Evolutionary conservation across 805 yeast species (phyloP).

Genomic region (Metschnikowia anglica): DNA sequence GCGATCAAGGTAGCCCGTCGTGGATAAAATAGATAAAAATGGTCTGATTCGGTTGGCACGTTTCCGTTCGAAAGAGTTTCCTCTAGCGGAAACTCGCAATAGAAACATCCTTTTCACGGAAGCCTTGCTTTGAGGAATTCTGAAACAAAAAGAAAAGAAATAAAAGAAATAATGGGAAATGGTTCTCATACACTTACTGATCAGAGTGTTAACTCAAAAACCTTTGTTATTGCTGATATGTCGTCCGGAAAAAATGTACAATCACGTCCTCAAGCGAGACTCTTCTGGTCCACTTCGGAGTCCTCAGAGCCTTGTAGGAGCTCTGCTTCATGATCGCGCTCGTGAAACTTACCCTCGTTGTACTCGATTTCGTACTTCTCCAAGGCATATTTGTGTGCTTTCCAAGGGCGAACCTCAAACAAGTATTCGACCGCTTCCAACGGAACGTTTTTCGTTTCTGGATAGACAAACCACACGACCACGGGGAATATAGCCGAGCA

Average conservation of each 20-base stretch:
- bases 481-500: constrained; percentile 29
- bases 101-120: too few relatives aligned
- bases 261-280: background rate
- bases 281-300: constrained; percentile 11
- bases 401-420: constrained; percentile 37
- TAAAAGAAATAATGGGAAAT: too few relatives aligned
- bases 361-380: constrained; percentile 22
- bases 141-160: too few relatives aligned
- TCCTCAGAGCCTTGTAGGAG: constrained; percentile 8
- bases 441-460: constrained; percentile 41
- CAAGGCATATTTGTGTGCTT: constrained; percentile 30
- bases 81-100: too few relatives aligned
- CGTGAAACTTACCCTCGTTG: constrained; percentile 9
- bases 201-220: too few relatives aligned
- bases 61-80: too few relatives aligned
- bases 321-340: constrained; percentile 3
- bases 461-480: constrained; percentile 33
- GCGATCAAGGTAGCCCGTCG: too few relatives aligned
- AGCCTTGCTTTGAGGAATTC: too few relatives aligned
- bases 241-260: background rate
- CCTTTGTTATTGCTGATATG: too few relatives aligned
- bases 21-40: too few relatives aligned
- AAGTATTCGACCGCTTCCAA: constrained; percentile 34
- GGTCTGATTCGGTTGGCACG: too few relatives aligned
- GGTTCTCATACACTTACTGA: too few relatives aligned